Evolutionary conservation across 2,329 filamentous ascomycete species (phyloP).

Genomic region (Akanthomyces uredinophilus): DNA sequence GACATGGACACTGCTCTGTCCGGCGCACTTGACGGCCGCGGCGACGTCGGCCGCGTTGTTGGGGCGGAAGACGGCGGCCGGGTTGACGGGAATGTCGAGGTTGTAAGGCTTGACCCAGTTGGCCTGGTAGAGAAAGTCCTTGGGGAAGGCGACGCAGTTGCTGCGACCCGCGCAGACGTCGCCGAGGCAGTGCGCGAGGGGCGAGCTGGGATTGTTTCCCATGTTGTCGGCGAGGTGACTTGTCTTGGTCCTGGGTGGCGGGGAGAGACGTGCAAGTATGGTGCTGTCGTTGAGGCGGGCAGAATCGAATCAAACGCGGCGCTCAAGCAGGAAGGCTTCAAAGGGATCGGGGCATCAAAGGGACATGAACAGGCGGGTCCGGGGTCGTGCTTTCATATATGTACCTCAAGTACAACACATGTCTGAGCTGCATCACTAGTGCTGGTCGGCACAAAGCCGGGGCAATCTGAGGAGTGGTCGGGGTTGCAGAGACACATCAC

Average conservation of each 20-base stretch:
- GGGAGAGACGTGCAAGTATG: neutral
- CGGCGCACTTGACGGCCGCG: conserved; percentile 53
- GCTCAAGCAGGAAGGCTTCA: neutral
- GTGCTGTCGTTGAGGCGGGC: neutral
- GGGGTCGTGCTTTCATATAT: neutral
- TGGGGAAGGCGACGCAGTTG: conserved; percentile 43
- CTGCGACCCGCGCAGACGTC: conserved; percentile 40
- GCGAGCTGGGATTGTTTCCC: conserved; percentile 35
- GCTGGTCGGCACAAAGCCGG: too few species aligned
- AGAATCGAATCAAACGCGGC: neutral
- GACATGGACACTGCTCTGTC: conserved; percentile 43
- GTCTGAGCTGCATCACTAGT: neutral
- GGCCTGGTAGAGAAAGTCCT: conserved; percentile 38
- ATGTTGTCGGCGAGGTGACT: conserved; percentile 26
- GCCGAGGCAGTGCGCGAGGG: conserved; percentile 41
- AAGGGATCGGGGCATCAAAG: neutral
- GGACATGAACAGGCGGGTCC: neutral
- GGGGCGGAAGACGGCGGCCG: conserved; percentile 53
- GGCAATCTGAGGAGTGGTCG: too few species aligned
- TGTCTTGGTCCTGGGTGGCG: neutral
- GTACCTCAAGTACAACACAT: neutral
- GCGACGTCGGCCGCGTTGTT: conserved; percentile 49
- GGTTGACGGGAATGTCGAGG: conserved; percentile 44
- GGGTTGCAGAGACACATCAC: too few species aligned
- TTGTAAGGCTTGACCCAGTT: conserved; percentile 51